Evolutionary conservation across 495 filamentous ascomycete genomes (phyloP).

Genomic region (Penicillium longicatenatum): DNA sequence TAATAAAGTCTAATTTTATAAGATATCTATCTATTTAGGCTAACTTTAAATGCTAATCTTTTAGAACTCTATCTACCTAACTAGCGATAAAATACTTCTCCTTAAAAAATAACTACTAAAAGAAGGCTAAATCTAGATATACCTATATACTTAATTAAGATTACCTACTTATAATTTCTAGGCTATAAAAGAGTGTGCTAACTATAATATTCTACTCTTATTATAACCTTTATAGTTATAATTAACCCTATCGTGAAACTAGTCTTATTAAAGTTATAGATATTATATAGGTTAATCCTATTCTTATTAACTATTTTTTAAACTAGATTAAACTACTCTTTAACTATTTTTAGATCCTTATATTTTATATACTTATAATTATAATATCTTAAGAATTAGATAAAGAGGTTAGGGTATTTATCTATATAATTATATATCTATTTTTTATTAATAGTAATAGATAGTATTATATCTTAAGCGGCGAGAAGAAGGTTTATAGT

Average conservation of each 20-base stretch:
- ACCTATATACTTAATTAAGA: neutral
- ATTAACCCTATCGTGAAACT: neutral
- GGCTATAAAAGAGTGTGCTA: neutral
- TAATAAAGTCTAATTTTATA: conserved; percentile 1
- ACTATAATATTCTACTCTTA: neutral
- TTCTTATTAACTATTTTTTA: neutral
- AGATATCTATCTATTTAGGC: neutral
- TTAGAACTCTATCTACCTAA: neutral
- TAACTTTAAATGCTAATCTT: neutral
- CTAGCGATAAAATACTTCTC: neutral
- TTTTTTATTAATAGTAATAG: neutral
- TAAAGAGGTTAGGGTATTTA: neutral
- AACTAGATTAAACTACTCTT: neutral
- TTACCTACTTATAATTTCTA: conserved; percentile 2
- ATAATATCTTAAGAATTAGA: neutral
- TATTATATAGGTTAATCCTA: neutral
- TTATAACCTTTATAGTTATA: neutral
- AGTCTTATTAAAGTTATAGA: neutral
- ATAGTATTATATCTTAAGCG: neutral
- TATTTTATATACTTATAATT: neutral
- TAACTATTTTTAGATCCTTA: neutral
- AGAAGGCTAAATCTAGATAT: neutral
- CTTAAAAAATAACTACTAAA: conserved; percentile 1
- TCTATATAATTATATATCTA: neutral
- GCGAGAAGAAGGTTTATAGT: neutral